Conservation (phyloP, 164 flowering plant genomes). For the Vitis amurensis region DNA sequence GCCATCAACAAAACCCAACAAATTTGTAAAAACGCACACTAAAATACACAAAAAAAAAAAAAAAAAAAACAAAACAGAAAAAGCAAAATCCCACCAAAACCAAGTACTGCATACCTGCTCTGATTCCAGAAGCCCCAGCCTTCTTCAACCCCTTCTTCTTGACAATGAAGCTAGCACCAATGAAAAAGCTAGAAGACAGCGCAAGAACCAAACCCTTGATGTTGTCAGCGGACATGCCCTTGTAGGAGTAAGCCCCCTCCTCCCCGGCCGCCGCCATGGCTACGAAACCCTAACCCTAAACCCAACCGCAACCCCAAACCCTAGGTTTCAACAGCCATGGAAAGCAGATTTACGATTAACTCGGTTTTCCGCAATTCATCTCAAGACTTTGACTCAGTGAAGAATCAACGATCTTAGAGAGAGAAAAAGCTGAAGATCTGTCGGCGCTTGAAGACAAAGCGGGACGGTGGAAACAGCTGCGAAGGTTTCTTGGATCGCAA, state of each 20-base stretch:
- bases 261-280: no score
- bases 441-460: conserved; percentile 9
- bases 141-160: conserved; percentile 84
- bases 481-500: conserved; percentile 15
- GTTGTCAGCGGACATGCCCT: conserved; percentile 78
- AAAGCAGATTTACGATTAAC: no score
- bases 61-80: background rate
- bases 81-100: no score
- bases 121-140: conserved; percentile 69
- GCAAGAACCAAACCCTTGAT: conserved; percentile 73
- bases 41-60: background rate
- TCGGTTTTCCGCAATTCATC: no score
- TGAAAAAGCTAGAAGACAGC: conserved; percentile 66
- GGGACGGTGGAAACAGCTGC: conserved; percentile 14
- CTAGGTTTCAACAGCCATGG: no score
- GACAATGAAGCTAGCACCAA: conserved; percentile 80
- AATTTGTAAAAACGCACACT: background rate
- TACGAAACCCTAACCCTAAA: no score
- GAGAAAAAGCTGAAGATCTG: background rate
- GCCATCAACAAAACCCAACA: no score
- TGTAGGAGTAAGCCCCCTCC: background rate
- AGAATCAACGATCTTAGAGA: no score
- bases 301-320: no score
- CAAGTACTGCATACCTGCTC: conserved; percentile 49
- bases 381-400: no score